Evolutionary conservation across 768 basidiomycete genomes (phyloP).

Genomic region (Pleurotus cornucopiae): DNA sequence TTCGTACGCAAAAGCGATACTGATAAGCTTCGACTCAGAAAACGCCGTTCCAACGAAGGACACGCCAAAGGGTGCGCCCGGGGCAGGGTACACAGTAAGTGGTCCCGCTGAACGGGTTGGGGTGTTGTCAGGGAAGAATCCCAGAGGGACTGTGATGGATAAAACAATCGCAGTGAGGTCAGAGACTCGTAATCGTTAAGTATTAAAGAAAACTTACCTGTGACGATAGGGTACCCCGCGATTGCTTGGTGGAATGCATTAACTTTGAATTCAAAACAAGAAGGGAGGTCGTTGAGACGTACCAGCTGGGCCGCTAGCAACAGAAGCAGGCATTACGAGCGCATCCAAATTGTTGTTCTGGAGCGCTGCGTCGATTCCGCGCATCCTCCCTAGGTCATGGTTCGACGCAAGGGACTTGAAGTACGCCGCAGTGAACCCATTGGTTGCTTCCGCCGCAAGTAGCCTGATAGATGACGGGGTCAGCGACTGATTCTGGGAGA

Average conservation of each 20-base stretch:
- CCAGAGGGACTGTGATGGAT: constrained; percentile 45
- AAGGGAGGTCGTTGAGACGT: background rate
- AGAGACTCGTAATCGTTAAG: background rate
- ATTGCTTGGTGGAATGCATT: constrained; percentile 34
- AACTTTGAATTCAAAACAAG: constrained; percentile 1
- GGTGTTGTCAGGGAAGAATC: constrained; percentile 50
- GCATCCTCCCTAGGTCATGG: constrained; percentile 41
- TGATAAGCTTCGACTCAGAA: constrained; percentile 53
- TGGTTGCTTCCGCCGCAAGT: constrained; percentile 33
- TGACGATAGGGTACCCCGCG: constrained; percentile 53
- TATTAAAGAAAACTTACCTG: background rate
- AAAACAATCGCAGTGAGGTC: background rate
- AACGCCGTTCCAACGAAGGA: constrained; percentile 62
- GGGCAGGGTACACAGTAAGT: constrained; percentile 42
- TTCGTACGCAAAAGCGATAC: constrained; percentile 62
- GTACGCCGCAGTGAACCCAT: constrained; percentile 38
- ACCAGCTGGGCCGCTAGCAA: constrained; percentile 38
- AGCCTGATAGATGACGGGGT: constrained; percentile 31
- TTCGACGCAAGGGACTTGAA: constrained; percentile 40
- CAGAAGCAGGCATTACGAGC: constrained; percentile 42
- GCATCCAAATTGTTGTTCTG: constrained; percentile 46
- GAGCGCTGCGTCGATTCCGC: constrained; percentile 52
- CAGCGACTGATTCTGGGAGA: constrained; percentile 34
- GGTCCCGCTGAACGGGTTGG: constrained; percentile 34
- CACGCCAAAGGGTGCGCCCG: constrained; percentile 58